Percentiles rank a stretch among this genome's conserved stretches.
These are phyloP conservation scores for Chlamydomonas incerta DNA, from an alignment of 139 green algal genomes.

Conservation along the genomic window DNA sequence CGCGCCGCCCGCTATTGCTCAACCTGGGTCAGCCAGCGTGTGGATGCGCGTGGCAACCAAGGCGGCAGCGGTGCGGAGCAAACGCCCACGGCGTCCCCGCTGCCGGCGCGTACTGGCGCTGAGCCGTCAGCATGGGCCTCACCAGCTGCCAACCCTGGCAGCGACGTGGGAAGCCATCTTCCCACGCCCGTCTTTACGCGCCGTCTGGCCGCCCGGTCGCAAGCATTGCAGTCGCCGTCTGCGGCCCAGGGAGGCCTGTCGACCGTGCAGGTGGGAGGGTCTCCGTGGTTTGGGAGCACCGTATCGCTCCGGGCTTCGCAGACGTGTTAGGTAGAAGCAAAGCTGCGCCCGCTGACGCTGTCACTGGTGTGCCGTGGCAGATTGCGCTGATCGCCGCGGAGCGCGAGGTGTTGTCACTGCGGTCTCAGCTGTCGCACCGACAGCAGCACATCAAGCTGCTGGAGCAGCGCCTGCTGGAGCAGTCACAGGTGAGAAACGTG, in stretches of 20 bases:
- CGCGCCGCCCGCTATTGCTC: neutral
- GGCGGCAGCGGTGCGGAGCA: too few species aligned
- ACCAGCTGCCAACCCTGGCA: too few species aligned
- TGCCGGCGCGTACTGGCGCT: too few species aligned
- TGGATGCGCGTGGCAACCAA: neutral
- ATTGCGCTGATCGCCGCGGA: slow-evolving; percentile 30
- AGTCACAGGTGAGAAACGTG: slow-evolving; percentile 15
- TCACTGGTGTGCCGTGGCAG: neutral
- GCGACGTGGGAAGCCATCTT: too few species aligned
- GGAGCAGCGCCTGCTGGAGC: slow-evolving; percentile 38
- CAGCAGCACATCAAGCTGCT: slow-evolving; percentile 48
- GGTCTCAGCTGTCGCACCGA: slow-evolving; percentile 36
- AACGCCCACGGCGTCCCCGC: too few species aligned
- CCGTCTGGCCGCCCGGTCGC: slow-evolving; percentile 5
- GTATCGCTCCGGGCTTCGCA: too few species aligned
- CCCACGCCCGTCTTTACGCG: neutral
- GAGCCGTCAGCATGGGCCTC: too few species aligned
- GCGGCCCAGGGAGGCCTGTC: neutral
- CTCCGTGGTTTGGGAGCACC: too few species aligned
- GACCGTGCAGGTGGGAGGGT: slow-evolving; percentile 11
- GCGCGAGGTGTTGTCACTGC: slow-evolving; percentile 36
- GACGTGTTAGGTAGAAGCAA: too few species aligned
- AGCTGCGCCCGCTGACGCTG: neutral
- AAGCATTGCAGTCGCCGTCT: neutral
- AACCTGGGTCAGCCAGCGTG: neutral